A percentile compares a stretch with the other conserved stretches of the same genome.
Conservation (phyloP, 495 filamentous ascomycete genomes). For the Neurospora terricola region DNA sequence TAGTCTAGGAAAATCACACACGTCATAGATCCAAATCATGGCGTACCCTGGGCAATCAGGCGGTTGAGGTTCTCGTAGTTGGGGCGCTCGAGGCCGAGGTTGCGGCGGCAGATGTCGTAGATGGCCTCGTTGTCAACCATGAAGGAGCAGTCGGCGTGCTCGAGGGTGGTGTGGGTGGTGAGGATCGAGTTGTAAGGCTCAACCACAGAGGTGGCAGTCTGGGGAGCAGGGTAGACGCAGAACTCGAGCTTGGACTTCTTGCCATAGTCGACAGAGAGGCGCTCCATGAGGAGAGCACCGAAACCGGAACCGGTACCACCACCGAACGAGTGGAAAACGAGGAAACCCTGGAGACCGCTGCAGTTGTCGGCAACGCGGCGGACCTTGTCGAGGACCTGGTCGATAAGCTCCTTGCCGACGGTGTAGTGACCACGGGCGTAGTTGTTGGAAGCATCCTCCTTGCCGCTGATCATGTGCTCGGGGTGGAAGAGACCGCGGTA, state of each 20-base stretch:
- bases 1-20: not conserved
- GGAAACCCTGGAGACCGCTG: slow-evolving; percentile 93
- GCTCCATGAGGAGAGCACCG: slow-evolving; percentile 95
- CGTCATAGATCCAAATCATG: not conserved
- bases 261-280: slow-evolving; percentile 93
- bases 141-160: slow-evolving; percentile 99
- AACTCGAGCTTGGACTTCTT: slow-evolving; percentile 99
- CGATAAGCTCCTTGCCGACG: slow-evolving; percentile 96
- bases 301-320: slow-evolving; percentile 98
- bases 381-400: slow-evolving; percentile 92
- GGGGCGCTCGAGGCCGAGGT: slow-evolving; percentile 91
- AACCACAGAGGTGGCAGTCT: slow-evolving; percentile 92
- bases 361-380: slow-evolving; percentile 94
- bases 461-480: slow-evolving; percentile 97
- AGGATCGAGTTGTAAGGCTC: slow-evolving; percentile 99
- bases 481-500: slow-evolving; percentile 97
- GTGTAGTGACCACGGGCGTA: slow-evolving; percentile 99
- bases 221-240: slow-evolving; percentile 95
- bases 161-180: slow-evolving; percentile 96
- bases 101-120: slow-evolving; percentile 97
- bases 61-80: slow-evolving; percentile 98
- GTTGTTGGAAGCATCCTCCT: slow-evolving; percentile 99
- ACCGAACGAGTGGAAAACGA: slow-evolving; percentile 99
- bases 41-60: slow-evolving; percentile 83
- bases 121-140: slow-evolving; percentile 99